These are phyloP conservation scores for Gnomoniopsis sp. DNA, from an alignment of 2,329 filamentous ascomycete genomes.

Conservation along the genomic window DNA sequence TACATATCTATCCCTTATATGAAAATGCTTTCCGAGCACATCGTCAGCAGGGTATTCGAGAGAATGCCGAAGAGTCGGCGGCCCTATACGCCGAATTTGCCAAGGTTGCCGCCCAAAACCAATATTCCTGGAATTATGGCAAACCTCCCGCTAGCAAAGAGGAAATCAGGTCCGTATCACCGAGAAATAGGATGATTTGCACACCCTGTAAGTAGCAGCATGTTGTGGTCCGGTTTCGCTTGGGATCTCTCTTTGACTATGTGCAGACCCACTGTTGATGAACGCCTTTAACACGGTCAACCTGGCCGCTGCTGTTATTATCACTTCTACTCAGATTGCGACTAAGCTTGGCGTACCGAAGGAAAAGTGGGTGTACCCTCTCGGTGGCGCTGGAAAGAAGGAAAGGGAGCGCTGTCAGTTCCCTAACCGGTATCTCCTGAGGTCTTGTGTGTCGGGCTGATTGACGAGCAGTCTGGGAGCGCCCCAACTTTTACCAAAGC, in stretches of 20 bases:
- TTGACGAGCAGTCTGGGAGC: slow-evolving; percentile 52
- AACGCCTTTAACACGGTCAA: slow-evolving; percentile 71
- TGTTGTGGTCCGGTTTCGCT: background rate
- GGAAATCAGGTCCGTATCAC: slow-evolving; percentile 49
- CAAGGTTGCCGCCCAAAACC: slow-evolving; percentile 48
- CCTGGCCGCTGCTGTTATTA: slow-evolving; percentile 55
- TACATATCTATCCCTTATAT: slow-evolving; percentile 66
- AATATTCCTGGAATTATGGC: slow-evolving; percentile 56
- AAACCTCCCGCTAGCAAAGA: slow-evolving; percentile 40
- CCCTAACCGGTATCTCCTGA: background rate
- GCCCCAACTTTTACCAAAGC: slow-evolving; percentile 55
- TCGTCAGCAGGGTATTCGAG: slow-evolving; percentile 46
- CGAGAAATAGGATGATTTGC: slow-evolving; percentile 65
- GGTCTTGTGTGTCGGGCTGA: background rate
- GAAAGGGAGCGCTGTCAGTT: slow-evolving; percentile 53
- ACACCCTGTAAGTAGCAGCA: slow-evolving; percentile 52
- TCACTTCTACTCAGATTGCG: slow-evolving; percentile 57
- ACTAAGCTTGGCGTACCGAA: slow-evolving; percentile 49
- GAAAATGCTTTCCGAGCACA: slow-evolving; percentile 61
- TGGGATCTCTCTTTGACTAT: background rate
- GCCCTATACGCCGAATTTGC: slow-evolving; percentile 60
- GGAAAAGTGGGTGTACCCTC: slow-evolving; percentile 59
- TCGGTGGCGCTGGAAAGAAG: slow-evolving; percentile 60
- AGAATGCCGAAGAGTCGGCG: slow-evolving; percentile 58
- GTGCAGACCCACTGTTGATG: slow-evolving; percentile 62